Base-by-base conservation (phyloP, 2,329 filamentous ascomycete species). In the Aspergillus fischeri region DNA sequence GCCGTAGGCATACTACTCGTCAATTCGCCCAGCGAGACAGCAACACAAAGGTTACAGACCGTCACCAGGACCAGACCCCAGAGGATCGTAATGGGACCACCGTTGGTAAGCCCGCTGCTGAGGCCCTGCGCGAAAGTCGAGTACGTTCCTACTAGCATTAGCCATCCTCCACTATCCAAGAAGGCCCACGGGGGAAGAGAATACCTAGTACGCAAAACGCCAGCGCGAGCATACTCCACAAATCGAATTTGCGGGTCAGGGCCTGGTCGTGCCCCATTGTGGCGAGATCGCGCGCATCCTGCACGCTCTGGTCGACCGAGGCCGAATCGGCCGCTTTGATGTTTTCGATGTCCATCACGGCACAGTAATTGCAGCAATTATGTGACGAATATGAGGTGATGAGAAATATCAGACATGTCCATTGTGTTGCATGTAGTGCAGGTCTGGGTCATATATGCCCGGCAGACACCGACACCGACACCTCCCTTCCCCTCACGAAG, bases 1-100 rank as follows among this genome's bases (percentile, higher is more conserved):
- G 83, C 83, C 0, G 83, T 85, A 3, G 83, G 83, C 82, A 85
- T 85, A 60, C 77, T 79, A 60, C 81, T 84, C 64, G 77, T 79
- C 48, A 85, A 73, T 67, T 85, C 83, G 49, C 81, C 83, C 44
- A 85, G 72, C 3, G 81, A 84, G 3, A 82, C 61, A 11, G 81
- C 82, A 44, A 84, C 80, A 56, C 80, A 83, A 1, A 82, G 52
- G 55, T 82, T 83, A 64, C 81, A 83, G 32, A 70, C 59, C 5
- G 80, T 79, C 56, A 83, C 81, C n/a, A 83, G 74, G 4, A 75
- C 69, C 5, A 84, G 70, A 1, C 82, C 81, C 82, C 82, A 84
- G 55, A 84, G 77, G 38, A 84, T 82, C 38, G 76, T 76, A 11
- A 83, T 72, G 0, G 82, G 78, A 0, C 81, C 82, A 45, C 82